Conservation (phyloP, 2,329 filamentous ascomycete species). For the Phialophora verrucosa region DNA sequence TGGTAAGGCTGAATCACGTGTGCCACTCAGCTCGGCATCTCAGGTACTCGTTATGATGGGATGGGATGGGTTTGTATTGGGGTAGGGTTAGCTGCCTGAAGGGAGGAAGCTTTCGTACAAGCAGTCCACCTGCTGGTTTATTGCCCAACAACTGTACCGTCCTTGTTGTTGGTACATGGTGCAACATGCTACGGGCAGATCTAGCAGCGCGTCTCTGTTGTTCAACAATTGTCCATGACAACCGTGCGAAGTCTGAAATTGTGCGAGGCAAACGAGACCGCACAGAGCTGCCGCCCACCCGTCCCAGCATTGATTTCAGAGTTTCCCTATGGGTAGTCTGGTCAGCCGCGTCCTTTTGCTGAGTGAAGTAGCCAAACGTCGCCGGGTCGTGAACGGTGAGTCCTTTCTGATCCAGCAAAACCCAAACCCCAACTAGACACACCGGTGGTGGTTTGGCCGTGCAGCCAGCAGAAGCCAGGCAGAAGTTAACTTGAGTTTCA, state of each 20-base stretch:
- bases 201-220: neutral
- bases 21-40: neutral
- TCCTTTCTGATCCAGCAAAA: neutral
- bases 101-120: neutral
- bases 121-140: neutral
- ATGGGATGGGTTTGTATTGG: neutral
- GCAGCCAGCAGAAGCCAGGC: neutral
- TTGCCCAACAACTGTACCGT: neutral
- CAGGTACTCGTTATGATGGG: neutral
- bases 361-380: neutral
- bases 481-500: neutral
- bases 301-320: neutral
- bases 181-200: neutral
- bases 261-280: neutral
- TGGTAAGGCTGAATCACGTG: conserved; percentile 4
- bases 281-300: neutral
- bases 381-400: neutral
- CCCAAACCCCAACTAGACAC: neutral
- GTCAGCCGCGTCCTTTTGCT: neutral
- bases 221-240: neutral
- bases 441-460: neutral
- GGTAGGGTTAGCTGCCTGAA: neutral
- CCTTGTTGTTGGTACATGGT: neutral
- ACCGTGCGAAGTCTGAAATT: neutral
- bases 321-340: neutral